phyloP scores from a whole-genome alignment of 2,329 filamentous ascomycete genomes.

The Cladosporium sp. region DNA sequence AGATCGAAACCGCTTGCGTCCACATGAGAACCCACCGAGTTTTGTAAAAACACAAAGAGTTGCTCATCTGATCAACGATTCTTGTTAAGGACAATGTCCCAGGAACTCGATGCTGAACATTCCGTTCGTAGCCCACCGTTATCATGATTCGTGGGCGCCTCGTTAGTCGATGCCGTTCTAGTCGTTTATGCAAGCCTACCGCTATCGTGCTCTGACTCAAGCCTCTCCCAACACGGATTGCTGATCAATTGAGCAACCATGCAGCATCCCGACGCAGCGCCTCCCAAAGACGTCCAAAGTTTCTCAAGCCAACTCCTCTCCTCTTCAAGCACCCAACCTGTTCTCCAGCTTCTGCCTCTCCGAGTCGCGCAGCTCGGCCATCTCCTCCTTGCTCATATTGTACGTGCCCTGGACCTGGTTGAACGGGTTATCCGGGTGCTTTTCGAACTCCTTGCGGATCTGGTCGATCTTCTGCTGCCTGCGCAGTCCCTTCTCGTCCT shows the following conservation, averaged over 20 bases:
- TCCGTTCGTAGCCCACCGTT: not conserved
- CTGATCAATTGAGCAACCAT: not conserved
- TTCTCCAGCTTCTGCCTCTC: conserved; percentile 35
- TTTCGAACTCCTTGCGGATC: conserved; percentile 90
- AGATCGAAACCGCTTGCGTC: too few species aligned
- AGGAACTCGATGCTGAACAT: not conserved
- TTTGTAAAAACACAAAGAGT: not conserved
- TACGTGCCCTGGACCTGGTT: conserved; percentile 78
- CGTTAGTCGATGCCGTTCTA: not conserved
- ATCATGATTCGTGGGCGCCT: not conserved
- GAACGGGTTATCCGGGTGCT: conserved; percentile 91
- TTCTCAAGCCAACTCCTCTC: conserved; percentile 20
- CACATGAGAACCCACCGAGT: too few species aligned
- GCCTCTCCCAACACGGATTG: not conserved
- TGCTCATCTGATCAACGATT: not conserved
- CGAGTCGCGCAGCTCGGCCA: conserved; percentile 60
- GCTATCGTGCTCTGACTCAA: too few species aligned
- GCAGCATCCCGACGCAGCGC: not conserved
- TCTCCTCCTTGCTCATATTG: conserved; percentile 76
- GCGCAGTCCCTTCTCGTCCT: conserved; percentile 76
- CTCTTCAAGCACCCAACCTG: conserved; percentile 19
- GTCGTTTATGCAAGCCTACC: not conserved
- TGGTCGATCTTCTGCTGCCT: conserved; percentile 81
- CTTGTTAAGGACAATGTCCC: not conserved
- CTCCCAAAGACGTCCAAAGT: not conserved